phyloP scores from a whole-genome alignment of 306 rosid species.

The Coriaria nepalensis region DNA sequence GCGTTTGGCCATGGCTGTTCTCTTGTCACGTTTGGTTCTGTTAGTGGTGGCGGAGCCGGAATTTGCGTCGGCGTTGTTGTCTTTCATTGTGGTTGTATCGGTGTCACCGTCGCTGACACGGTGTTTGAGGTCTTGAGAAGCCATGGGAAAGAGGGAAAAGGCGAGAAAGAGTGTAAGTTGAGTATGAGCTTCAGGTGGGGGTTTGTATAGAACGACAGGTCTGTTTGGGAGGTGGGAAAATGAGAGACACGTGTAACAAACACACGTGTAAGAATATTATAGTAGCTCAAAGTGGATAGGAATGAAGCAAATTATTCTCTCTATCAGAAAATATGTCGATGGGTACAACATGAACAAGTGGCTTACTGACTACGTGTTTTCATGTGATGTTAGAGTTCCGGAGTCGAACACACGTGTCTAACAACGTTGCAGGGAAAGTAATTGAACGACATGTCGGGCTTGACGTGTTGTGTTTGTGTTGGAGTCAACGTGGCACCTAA shows the following conservation, averaged over 20 bases:
- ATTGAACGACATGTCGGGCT: too few relatives aligned
- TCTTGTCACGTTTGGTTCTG: slow-evolving; percentile 12
- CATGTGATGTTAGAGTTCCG: too few relatives aligned
- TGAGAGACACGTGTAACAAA: slow-evolving; percentile 31
- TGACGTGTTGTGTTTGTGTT: too few relatives aligned
- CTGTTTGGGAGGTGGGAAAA: not conserved
- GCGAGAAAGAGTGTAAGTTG: not conserved
- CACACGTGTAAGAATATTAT: not conserved
- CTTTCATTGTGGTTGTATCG: too few relatives aligned
- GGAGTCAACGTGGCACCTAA: too few relatives aligned
- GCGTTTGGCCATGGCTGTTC: slow-evolving; percentile 51
- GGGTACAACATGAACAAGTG: too few relatives aligned
- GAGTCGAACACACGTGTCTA: too few relatives aligned
- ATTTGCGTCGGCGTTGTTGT: slow-evolving; percentile 3
- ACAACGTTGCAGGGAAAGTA: too few relatives aligned
- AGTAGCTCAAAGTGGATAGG: too few relatives aligned
- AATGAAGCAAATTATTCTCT: too few relatives aligned
- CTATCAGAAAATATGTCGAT: too few relatives aligned
- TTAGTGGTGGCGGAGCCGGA: not conserved
- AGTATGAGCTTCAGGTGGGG: slow-evolving; percentile 1
- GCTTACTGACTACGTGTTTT: too few relatives aligned
- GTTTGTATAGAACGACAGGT: slow-evolving; percentile 12
- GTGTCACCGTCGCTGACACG: slow-evolving; percentile 13
- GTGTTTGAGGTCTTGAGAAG: slow-evolving; percentile 36
- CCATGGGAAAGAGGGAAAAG: slow-evolving; percentile 21